A percentile compares a stretch with the other conserved stretches of the same genome.
Conservation (phyloP, 345 rosid genomes). For the Theobroma cacao region DNA sequence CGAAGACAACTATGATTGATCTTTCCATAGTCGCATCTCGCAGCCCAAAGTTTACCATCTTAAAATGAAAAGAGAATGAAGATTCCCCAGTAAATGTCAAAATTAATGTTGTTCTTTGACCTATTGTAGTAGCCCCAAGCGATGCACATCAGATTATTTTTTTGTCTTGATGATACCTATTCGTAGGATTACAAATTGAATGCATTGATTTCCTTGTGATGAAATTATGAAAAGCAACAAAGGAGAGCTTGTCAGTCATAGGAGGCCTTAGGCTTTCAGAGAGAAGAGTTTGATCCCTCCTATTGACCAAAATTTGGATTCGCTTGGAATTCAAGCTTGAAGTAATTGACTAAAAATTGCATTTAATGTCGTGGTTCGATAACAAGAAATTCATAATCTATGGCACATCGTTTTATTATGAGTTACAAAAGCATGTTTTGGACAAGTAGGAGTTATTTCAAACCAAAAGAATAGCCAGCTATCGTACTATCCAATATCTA, state of each 20-base stretch:
- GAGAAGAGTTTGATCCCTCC: neutral
- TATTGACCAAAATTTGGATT: neutral
- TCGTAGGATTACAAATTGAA: neutral
- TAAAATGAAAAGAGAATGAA: neutral
- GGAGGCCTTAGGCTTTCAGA: neutral
- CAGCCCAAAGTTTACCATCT: constrained; percentile 12
- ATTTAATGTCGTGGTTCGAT: neutral
- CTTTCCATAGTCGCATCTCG: neutral
- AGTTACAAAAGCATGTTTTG: neutral
- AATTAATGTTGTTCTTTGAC: neutral
- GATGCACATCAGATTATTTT: neutral
- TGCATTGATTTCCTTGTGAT: neutral
- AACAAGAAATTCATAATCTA: neutral
- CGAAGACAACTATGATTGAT: constrained; percentile 6
- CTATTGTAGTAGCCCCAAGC: too few species aligned
- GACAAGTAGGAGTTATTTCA: neutral
- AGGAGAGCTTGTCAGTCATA: neutral
- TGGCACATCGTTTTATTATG: neutral
- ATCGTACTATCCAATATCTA: neutral
- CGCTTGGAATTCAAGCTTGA: neutral
- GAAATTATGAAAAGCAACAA: neutral
- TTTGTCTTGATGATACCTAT: neutral
- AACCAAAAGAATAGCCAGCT: neutral
- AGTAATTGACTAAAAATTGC: neutral
- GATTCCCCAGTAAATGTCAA: constrained; percentile 7